A percentile compares a stretch with the other conserved stretches of the same genome.
Conservation (phyloP, 148 eudicot species). For the Mesembryanthemum crystallinum region DNA sequence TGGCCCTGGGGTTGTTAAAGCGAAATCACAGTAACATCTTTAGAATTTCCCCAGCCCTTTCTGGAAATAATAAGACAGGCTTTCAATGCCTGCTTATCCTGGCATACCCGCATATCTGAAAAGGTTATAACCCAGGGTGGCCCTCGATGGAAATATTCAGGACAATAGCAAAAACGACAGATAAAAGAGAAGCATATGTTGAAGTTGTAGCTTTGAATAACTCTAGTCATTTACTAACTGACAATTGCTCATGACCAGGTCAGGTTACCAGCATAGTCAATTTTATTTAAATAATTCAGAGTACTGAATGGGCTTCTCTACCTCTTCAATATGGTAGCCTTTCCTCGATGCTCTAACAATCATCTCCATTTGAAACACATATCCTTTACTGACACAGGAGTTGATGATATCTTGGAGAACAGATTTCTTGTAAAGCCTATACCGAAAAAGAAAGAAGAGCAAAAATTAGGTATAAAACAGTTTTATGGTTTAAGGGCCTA, state of each 20-base stretch:
- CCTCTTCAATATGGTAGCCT: slow-evolving; percentile 92
- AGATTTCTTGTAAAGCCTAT: slow-evolving; percentile 72
- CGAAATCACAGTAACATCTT: background rate
- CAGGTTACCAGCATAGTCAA: background rate
- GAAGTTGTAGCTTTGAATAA: background rate
- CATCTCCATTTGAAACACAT: slow-evolving; percentile 98
- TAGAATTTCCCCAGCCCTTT: background rate
- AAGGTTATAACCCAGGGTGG: background rate
- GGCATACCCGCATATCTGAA: background rate
- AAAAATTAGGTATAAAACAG: background rate
- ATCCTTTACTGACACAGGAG: slow-evolving; percentile 85
- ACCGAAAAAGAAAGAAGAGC: background rate
- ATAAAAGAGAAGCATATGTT: background rate
- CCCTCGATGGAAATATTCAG: background rate
- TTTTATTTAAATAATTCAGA: background rate
- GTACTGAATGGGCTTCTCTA: slow-evolving; percentile 18
- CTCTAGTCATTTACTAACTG: background rate
- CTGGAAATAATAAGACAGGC: background rate
- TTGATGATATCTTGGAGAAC: slow-evolving; percentile 90
- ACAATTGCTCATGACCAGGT: background rate
- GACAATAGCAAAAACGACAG: background rate
- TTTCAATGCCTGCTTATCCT: background rate
- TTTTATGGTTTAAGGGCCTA: background rate
- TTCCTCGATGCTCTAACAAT: slow-evolving; percentile 93
- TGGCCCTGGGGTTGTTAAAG: background rate